A percentile compares a stretch with the other conserved stretches of the same genome.
Conservation (phyloP, 1,139 yeast species). For the Debaryomyces sp. region DNA sequence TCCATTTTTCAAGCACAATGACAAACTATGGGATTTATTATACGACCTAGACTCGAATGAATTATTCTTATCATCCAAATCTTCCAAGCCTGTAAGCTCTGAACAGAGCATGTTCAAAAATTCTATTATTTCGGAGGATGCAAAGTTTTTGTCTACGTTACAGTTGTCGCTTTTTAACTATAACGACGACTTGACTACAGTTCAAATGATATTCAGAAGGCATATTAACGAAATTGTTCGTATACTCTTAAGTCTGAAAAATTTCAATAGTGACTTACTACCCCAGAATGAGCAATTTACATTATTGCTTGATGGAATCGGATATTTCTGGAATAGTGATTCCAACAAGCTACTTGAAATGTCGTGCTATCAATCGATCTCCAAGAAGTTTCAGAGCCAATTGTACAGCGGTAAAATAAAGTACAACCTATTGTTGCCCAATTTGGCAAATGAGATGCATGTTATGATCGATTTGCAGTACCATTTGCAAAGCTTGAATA, state of each 20-base stretch:
- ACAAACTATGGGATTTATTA: conserved; percentile 59
- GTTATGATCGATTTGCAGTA: conserved; percentile 49
- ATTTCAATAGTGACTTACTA: conserved; percentile 29
- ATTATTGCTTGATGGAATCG: conserved; percentile 45
- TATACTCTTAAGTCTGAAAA: conserved; percentile 43
- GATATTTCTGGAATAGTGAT: conserved; percentile 49
- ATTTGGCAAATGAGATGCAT: conserved; percentile 44
- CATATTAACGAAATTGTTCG: conserved; percentile 50
- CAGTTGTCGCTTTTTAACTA: conserved; percentile 48
- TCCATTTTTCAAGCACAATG: conserved; percentile 63
- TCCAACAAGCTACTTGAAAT: conserved; percentile 44
- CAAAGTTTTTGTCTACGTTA: conserved; percentile 47
- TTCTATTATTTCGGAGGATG: conserved; percentile 52
- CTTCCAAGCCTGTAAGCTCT: conserved; percentile 9
- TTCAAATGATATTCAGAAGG: conserved; percentile 49
- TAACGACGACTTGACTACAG: conserved; percentile 52
- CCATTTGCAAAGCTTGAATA: conserved; percentile 43
- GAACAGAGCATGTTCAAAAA: conserved; percentile 21
- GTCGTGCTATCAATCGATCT: conserved; percentile 45
- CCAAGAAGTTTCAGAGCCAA: conserved; percentile 40
- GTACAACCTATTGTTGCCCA: conserved; percentile 40
- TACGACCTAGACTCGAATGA: conserved; percentile 58
- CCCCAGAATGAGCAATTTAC: conserved; percentile 27
- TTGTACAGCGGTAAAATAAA: conserved; percentile 35
- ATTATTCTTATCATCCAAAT: conserved; percentile 36